Evolutionary conservation across 2,329 filamentous ascomycete species (phyloP), one percentile per base, ranked within the genome.

Genomic region (Tolypocladium tundrense): DNA sequence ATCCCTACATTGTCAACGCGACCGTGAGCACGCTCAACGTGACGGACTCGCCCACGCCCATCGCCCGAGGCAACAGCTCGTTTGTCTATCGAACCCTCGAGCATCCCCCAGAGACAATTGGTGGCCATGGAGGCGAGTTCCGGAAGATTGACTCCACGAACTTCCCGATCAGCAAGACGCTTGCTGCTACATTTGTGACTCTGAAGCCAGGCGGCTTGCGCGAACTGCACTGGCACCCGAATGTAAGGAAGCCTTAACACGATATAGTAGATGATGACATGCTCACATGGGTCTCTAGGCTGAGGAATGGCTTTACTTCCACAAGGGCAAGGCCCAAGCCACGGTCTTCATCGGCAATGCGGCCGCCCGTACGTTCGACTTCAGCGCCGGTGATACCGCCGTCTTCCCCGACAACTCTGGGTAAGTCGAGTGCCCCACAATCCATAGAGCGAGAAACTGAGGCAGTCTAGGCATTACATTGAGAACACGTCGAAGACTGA

Each of bases 271-370:
- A 7, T 5, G 37, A 39, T 39, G 14, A 39, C 37, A 39, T 39
- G 5, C 37, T 39, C 13, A 39, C 14, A 39, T 39, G 13, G 13
- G 14, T 16, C 14, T 39, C 13, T 11, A 85, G 81, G 82, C 83
- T 6, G 83, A 88, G 63, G 86, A 88, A 68, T 88, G 86, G 86
- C 70, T 88, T 2, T 88, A 88, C 70, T 88, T 89, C 73, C 83
- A 87, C 67, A 74, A 80, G 59, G 86, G 85, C 31, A 70, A 75
- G 2, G 86, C 74, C 0, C 79, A 81, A 33, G 85, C 85, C 0
- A 88, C 84, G 0, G 81, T 87, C 3, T 88, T 87, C 67, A 82
- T 83, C 53, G 86, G 84, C 8, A 79, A 77, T 64, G 73, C 76
- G 13, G 81, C 80, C 57, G 79, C 85, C 3, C 78, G 85, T 7